phyloP scores from a whole-genome alignment of 805 yeast genomes.

The Pichia deserticola region DNA sequence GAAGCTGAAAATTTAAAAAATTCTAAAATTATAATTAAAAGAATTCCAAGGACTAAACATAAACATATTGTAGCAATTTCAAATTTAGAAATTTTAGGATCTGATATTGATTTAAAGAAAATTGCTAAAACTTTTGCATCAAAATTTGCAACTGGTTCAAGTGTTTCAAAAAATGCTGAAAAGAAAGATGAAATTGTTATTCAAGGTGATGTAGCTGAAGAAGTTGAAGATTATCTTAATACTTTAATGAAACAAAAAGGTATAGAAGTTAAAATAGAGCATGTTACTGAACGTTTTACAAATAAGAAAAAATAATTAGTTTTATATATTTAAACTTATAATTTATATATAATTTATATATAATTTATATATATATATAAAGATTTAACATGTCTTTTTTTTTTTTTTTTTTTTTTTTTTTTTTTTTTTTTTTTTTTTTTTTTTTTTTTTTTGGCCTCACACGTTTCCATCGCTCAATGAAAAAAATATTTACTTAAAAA shows the following conservation, averaged over 20 bases:
- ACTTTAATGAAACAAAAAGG: conserved; percentile 75
- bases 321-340: no score
- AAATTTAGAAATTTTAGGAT: conserved; percentile 68
- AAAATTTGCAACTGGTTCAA: conserved; percentile 93
- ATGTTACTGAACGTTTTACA: conserved; percentile 73
- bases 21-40: conserved; percentile 75
- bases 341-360: no score
- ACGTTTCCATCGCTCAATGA: no score
- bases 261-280: conserved; percentile 83
- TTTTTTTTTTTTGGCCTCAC: no score
- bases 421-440: no score
- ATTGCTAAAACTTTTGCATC: conserved; percentile 88
- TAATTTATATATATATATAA: no score
- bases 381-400: no score
- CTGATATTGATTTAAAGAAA: conserved; percentile 84
- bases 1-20: conserved; percentile 71
- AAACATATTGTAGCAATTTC: conserved; percentile 80
- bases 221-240: conserved; percentile 69
- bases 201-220: conserved; percentile 94
- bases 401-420: no score
- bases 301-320: conserved; percentile 45
- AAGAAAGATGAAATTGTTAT: conserved; percentile 87
- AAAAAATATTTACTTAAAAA: no score
- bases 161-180: conserved; percentile 82
- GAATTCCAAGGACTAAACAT: conserved; percentile 85